Percentiles rank a stretch among this genome's conserved stretches.
Evolutionary conservation across 1,284 basidiomycete genomes (phyloP).

Genomic region (Inonotus obliquus): DNA sequence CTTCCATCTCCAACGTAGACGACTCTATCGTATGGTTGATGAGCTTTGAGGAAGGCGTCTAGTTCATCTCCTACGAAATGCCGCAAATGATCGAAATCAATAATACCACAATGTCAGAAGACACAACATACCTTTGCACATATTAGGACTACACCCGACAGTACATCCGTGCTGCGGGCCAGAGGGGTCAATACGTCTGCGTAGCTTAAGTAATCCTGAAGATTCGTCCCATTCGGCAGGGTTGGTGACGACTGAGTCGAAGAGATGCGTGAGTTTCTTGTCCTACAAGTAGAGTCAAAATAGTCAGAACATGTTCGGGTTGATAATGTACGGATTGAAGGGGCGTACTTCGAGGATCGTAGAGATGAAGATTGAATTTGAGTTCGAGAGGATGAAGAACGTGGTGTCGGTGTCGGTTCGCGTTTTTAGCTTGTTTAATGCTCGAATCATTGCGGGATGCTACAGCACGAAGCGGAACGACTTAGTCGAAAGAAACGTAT

Average conservation of each 20-base stretch:
- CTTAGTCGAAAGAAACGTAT: not conserved
- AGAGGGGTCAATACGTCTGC: slow-evolving; percentile 69
- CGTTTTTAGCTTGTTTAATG: slow-evolving; percentile 72
- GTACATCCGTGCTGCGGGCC: slow-evolving; percentile 82
- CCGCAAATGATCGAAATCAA: not conserved
- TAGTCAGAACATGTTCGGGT: not conserved
- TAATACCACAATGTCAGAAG: not conserved
- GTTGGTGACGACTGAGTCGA: slow-evolving; percentile 90
- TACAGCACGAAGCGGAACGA: slow-evolving; percentile 71
- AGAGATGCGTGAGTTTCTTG: slow-evolving; percentile 75
- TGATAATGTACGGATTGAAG: not conserved
- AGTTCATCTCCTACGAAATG: slow-evolving; percentile 76
- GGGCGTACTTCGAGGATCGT: slow-evolving; percentile 75
- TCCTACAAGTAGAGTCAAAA: not conserved
- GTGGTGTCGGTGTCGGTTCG: slow-evolving; percentile 60
- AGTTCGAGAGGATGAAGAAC: slow-evolving; percentile 91
- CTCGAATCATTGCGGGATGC: slow-evolving; percentile 96
- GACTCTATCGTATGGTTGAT: slow-evolving; percentile 76
- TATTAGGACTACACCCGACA: slow-evolving; percentile 92
- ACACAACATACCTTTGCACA: slow-evolving; percentile 85
- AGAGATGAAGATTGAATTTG: slow-evolving; percentile 88
- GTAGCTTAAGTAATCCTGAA: slow-evolving; percentile 75
- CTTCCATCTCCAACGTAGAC: slow-evolving; percentile 92
- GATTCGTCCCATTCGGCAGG: slow-evolving; percentile 78
- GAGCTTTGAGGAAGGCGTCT: slow-evolving; percentile 69